Percentiles rank a stretch among this genome's conserved stretches.
Conservation (phyloP, 2,329 filamentous ascomycete genomes). For the Pseudogymnoascus sp. region DNA sequence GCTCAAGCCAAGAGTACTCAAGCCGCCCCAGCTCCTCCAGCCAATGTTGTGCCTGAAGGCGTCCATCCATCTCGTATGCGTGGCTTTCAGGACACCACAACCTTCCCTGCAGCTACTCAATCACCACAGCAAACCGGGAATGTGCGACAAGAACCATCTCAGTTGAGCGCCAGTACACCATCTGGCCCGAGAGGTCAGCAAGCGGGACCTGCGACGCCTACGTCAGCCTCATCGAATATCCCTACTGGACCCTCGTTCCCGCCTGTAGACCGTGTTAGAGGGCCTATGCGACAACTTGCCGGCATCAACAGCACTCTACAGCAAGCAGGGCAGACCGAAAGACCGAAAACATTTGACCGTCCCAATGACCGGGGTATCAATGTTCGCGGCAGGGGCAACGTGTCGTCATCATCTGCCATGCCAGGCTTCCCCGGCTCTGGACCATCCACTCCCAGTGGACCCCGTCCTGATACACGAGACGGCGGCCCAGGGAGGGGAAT, state of each 20-base stretch:
- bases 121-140: conserved; percentile 12
- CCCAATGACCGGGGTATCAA: conserved; percentile 16
- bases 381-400: conserved; percentile 27
- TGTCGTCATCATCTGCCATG: conserved; percentile 35
- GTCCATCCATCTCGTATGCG: conserved; percentile 27
- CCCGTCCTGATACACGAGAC: conserved; percentile 27
- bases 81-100: conserved; percentile 21
- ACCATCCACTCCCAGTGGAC: conserved; percentile 43
- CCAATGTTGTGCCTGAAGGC: conserved; percentile 20
- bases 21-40: conserved; percentile 25
- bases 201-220: conserved; percentile 22
- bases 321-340: conserved; percentile 36
- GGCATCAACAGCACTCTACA: conserved; percentile 54
- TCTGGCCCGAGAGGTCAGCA: conserved; percentile 26
- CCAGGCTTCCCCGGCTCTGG: conserved; percentile 46
- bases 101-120: conserved; percentile 25
- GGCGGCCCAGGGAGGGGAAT: conserved; percentile 26
- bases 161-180: conserved; percentile 23
- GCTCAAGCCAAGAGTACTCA: conserved; percentile 28
- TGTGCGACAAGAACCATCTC: conserved; percentile 16
- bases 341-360: conserved; percentile 30
- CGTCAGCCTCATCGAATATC: conserved; percentile 22
- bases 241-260: conserved; percentile 27
- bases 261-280: conserved; percentile 24
- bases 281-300: conserved; percentile 44